Conservation (phyloP, 352 stramenopile genomes). For the Globisporangium megalacanthum region DNA sequence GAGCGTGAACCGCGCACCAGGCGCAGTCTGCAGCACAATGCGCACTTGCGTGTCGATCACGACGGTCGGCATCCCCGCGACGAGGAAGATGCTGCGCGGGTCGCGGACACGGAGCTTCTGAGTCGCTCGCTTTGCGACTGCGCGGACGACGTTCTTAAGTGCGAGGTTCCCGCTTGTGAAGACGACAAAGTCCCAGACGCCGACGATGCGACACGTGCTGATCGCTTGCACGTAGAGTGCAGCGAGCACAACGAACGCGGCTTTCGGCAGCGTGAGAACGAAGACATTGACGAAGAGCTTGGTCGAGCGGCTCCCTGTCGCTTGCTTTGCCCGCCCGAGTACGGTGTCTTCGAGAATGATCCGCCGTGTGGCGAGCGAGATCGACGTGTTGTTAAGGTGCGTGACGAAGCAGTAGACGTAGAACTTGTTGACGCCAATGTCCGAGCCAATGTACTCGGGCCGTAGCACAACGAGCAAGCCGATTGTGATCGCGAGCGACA, state of each 20-base stretch:
- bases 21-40: conserved; percentile 25
- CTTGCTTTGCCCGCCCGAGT: not conserved
- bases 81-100: conserved; percentile 30
- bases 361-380: not conserved
- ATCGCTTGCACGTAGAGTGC: conserved; percentile 7
- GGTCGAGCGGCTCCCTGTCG: not conserved
- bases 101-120: conserved; percentile 23
- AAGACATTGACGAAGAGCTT: conserved; percentile 2
- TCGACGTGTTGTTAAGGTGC: not conserved
- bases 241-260: conserved; percentile 1
- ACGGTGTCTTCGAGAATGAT: not conserved
- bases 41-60: conserved; percentile 42
- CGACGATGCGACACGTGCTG: not conserved
- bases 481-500: not conserved
- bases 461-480: not conserved
- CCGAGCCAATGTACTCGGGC: too few species aligned
- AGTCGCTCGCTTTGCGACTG: conserved; percentile 21
- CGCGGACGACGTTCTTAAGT: conserved; percentile 13
- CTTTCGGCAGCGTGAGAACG: conserved; percentile 1
- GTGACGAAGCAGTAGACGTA: not conserved
- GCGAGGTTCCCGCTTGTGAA: conserved; percentile 10
- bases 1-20: conserved; percentile 18
- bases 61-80: conserved; percentile 30
- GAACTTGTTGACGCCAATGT: not conserved
- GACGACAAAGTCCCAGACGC: conserved; percentile 4